Conservation (phyloP, 2,329 filamentous ascomycete species). For the Xylariaceae sp. region DNA sequence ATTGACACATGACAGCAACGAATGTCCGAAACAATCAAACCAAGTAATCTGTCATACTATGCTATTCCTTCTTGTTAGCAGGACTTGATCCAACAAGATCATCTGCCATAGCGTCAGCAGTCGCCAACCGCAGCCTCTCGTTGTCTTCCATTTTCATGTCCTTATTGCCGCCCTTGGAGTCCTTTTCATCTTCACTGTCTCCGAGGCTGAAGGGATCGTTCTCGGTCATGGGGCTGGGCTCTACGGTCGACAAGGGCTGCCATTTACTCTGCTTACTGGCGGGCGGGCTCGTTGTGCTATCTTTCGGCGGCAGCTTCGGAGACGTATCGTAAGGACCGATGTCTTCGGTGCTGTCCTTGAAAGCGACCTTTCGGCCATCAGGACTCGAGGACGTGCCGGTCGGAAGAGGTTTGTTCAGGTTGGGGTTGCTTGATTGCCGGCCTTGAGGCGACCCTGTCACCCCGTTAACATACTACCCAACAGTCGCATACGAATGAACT, state of each 20-base stretch:
- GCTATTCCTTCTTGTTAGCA: constrained; percentile 22
- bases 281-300: constrained; percentile 38
- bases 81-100: constrained; percentile 45
- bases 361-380: constrained; percentile 54
- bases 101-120: constrained; percentile 59
- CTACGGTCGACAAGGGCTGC: constrained; percentile 86
- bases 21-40: constrained; percentile 3
- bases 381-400: constrained; percentile 51
- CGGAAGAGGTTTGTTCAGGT: constrained; percentile 65
- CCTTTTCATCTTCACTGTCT: constrained; percentile 90
- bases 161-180: constrained; percentile 62
- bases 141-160: constrained; percentile 52
- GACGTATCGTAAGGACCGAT: constrained; percentile 73
- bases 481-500: constrained; percentile 34
- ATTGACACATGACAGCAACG: not conserved
- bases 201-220: constrained; percentile 96
- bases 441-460: constrained; percentile 33
- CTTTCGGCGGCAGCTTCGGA: constrained; percentile 54
- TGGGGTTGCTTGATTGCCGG: constrained; percentile 64
- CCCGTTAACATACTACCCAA: constrained; percentile 41
- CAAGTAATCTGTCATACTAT: not conserved
- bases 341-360: constrained; percentile 68
- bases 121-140: constrained; percentile 64
- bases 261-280: constrained; percentile 85
- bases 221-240: constrained; percentile 80